Base-by-base conservation (phyloP, 1,284 basidiomycete species). In the Lentinula novae-zelandiae region DNA sequence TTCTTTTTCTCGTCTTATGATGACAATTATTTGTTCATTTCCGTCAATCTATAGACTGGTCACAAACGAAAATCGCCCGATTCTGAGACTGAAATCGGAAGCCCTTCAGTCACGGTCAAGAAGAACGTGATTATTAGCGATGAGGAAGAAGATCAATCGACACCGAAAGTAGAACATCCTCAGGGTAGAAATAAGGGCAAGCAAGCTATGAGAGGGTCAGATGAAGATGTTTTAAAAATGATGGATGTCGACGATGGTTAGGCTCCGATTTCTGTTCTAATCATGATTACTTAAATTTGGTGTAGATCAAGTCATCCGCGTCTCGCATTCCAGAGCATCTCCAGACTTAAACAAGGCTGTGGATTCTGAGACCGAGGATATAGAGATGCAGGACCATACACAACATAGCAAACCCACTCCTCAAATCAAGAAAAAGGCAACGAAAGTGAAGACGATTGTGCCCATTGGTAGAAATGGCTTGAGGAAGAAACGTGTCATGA, bases 161-260 rank as follows among this genome's bases (percentile, higher is more conserved):
- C 57, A 48, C 60, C 67, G 9, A 61, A 65, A 17, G 53, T 61
- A 20, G 68, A 62, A 56, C 61, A 60, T 17, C 62, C 61, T 22
- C 66, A 64, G 36, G 50, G 50, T 13, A 73, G 73, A 51, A 66
- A 62, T 15, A 74, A 69, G 58, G 61, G 58, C 36, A 73, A 74
- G 62, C 62, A 63, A 10, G 67, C 67, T 53, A 62, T 65, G 8
- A 67, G 70, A 8, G 82, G 82, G 4, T 73, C 72, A n/a, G 79
- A 80, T 57, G 72, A 68, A 44, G 84, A 83, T 53, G 70, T 85
- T 34, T 74, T 74, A 49, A 85, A 82, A 10, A 82, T 91, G 78
- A 90, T 91, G 89, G 89, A 92, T 60, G 79, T 90, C 58, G 86
- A 89, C 63, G 88, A 92, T 68, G 82, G 87, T 87, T 58, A 39